Evolutionary conservation across 257 asterid genomes (phyloP), one percentile per base, ranked within the genome.

Genomic region (Solanum medicagineum): DNA sequence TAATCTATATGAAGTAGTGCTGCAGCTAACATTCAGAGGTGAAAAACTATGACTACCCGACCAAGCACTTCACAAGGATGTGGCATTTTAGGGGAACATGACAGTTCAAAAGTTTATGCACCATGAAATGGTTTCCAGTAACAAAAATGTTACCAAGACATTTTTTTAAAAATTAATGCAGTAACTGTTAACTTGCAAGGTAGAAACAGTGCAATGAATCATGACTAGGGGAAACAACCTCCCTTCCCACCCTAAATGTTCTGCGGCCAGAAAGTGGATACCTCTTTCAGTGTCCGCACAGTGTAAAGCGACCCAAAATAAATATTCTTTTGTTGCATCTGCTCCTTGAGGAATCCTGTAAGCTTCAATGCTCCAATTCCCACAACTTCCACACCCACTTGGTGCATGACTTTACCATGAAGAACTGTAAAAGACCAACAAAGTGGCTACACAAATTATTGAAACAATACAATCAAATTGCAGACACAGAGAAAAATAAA

Each of bases 341-440:
- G 90, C 60, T 96, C 99, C 86, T 95, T 93, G 81, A 96, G 98
- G 84, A 89, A 95, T 86, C 97, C 95, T 53, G 99, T 95, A 82
- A 96, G 97, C 89, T 96, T 95, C 91, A 95, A 81, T 26, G 98
- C 99, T 88, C 99, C 99, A 84, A 93, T 89, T 90, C 98, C 97
- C 29, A 92, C 88, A 84, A 92, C 91, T 90, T 95, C 97, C 80
- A 96, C 94, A 57, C 99, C 99, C 85, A 96, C 95, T 84, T 87
- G 90, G 88, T 92, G 94, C 99, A 96, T 93, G 86, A 95, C 93
- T 90, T 89, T 92, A 68, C 99, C 99, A 86, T 89, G 90, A 84
- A 95, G 92, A 86, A 96, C 99, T 96, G 92, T 75, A 73, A 53
- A 53, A 79, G 26, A 79, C 19, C 24, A 79, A 26, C 32, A 26